phyloP scores from a whole-genome alignment of 192 early-diverging fungal genomes.

The Cladochytrium replicatum region DNA sequence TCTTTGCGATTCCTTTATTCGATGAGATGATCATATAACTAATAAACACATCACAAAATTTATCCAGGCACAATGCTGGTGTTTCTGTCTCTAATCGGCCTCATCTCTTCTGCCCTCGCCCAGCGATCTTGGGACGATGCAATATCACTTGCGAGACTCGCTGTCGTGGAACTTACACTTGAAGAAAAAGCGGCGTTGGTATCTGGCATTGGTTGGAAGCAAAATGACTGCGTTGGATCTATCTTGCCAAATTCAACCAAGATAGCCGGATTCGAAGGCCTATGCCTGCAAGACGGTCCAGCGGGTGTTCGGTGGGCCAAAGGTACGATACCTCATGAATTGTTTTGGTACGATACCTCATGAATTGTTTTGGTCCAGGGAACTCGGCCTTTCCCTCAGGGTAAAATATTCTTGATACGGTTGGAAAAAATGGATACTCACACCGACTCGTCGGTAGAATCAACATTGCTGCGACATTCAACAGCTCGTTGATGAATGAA shows the following conservation, averaged over 20 bases:
- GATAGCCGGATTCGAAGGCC: slow-evolving; percentile 14
- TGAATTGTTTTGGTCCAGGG: neutral
- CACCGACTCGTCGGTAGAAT: neutral
- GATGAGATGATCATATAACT: too few relatives aligned
- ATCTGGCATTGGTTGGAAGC: slow-evolving; percentile 36
- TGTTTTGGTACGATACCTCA: too few relatives aligned
- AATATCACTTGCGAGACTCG: slow-evolving; percentile 11
- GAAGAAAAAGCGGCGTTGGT: slow-evolving; percentile 35
- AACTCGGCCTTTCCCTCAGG: neutral
- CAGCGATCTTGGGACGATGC: slow-evolving; percentile 21
- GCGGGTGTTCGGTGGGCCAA: slow-evolving; percentile 5
- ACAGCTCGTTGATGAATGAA: neutral
- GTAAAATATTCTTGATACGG: neutral
- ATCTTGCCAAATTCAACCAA: slow-evolving; percentile 12
- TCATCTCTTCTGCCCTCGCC: too few relatives aligned
- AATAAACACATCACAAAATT: too few relatives aligned
- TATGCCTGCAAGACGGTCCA: slow-evolving; percentile 26
- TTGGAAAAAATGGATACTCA: neutral
- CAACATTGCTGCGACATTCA: neutral
- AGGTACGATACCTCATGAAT: too few relatives aligned
- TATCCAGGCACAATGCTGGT: too few relatives aligned
- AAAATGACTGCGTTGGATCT: slow-evolving; percentile 37
- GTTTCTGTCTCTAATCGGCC: too few relatives aligned
- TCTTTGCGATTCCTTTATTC: too few relatives aligned
- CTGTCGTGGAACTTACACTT: slow-evolving; percentile 25